These are phyloP conservation scores for Citrus unshiu DNA, from an alignment of 345 rosid genomes.

Conservation along the genomic window DNA sequence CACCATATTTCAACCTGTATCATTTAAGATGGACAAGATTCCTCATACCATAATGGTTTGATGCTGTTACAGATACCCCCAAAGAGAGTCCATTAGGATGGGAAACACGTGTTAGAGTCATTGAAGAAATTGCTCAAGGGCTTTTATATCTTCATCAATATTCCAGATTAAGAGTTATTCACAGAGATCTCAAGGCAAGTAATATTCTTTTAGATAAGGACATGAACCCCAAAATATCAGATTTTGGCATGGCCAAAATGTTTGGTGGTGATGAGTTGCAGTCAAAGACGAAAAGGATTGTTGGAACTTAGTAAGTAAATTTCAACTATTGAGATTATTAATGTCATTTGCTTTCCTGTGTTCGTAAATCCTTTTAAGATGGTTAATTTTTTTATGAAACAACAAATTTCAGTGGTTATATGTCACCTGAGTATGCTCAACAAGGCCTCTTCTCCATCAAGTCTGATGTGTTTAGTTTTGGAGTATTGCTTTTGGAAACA, in stretches of 20 bases:
- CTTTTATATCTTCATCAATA: slow-evolving; percentile 51
- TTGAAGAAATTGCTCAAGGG: slow-evolving; percentile 43
- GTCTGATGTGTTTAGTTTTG: slow-evolving; percentile 33
- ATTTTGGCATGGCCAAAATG: slow-evolving; percentile 36
- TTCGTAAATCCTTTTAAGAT: background rate
- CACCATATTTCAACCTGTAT: background rate
- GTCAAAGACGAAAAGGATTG: slow-evolving; percentile 37
- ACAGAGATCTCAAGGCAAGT: slow-evolving; percentile 42
- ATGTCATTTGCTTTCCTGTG: background rate
- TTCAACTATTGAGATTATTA: too few relatives aligned
- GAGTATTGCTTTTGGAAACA: slow-evolving; percentile 28
- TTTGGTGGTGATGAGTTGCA: slow-evolving; percentile 19
- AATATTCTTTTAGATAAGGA: slow-evolving; percentile 28
- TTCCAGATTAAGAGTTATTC: slow-evolving; percentile 41
- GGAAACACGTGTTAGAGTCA: slow-evolving; percentile 15
- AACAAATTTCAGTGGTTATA: slow-evolving; percentile 12
- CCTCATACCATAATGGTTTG: background rate
- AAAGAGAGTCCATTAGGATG: slow-evolving; percentile 23
- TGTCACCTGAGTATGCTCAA: slow-evolving; percentile 24
- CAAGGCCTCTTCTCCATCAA: slow-evolving; percentile 22
- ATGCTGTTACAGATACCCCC: slow-evolving; percentile 20
- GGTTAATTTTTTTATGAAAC: background rate
- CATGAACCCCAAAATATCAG: slow-evolving; percentile 33
- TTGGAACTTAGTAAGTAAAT: slow-evolving; percentile 46
- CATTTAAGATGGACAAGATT: background rate